These are phyloP conservation scores for Populus hybrid DNA, from an alignment of 441 rosid genomes.

Conservation along the genomic window DNA sequence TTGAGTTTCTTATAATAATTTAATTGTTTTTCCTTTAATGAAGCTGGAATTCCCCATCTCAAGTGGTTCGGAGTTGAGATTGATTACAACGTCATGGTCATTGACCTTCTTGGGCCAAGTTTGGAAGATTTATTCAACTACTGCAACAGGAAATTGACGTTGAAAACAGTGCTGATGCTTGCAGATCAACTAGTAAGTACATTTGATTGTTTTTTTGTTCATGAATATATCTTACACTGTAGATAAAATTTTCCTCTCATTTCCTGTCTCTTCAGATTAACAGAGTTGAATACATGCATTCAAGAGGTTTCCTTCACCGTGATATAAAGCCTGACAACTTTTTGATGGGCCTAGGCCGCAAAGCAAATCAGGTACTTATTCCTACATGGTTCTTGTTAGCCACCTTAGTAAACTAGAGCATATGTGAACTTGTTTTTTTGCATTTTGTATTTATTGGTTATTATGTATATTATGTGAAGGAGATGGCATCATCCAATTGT, in stretches of 20 bases:
- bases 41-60: constrained; percentile 94
- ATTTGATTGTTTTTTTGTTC: constrained; percentile 3
- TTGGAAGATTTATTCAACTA: constrained; percentile 96
- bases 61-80: constrained; percentile 97
- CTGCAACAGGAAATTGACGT: constrained; percentile 81
- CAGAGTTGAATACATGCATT: constrained; percentile 98
- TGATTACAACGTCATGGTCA: constrained; percentile 89
- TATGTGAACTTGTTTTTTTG: neutral
- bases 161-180: constrained; percentile 96
- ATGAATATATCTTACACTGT: neutral
- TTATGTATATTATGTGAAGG: neutral
- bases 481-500: neutral
- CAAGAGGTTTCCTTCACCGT: constrained; percentile 97
- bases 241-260: constrained; percentile 7
- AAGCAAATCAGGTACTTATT: constrained; percentile 85
- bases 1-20: neutral
- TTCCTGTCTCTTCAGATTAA: constrained; percentile 54
- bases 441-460: constrained; percentile 2
- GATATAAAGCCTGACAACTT: constrained; percentile 99
- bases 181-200: constrained; percentile 90
- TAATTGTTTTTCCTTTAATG: constrained; percentile 21
- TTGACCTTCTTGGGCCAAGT: constrained; percentile 98
- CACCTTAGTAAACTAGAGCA: neutral
- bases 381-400: neutral
- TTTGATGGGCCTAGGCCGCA: constrained; percentile 96